Evolutionary conservation across 495 filamentous ascomycete genomes (phyloP).

Genomic region (Xylaria telfairii): DNA sequence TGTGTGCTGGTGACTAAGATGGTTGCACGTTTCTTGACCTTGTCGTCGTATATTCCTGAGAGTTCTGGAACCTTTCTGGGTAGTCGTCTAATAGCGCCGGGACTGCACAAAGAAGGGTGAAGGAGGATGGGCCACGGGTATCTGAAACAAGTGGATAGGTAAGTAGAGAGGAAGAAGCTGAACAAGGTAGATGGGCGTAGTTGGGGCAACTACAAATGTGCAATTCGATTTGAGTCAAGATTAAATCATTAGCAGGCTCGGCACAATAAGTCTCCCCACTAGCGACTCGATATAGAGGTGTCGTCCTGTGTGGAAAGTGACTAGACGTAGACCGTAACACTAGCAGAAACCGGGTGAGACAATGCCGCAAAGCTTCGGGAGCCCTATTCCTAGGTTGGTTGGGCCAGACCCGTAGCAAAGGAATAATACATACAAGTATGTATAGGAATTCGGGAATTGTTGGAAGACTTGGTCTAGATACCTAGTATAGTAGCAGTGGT

Average conservation of each 20-base stretch:
- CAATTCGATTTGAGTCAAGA: slow-evolving; percentile 11
- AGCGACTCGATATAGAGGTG: slow-evolving; percentile 11
- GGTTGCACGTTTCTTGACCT: slow-evolving; percentile 7
- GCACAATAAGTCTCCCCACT: neutral
- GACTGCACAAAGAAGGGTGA: slow-evolving; percentile 5
- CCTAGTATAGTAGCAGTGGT: neutral
- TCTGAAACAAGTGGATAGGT: neutral
- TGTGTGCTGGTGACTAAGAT: slow-evolving; percentile 9
- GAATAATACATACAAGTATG: too few relatives aligned
- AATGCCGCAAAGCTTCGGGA: slow-evolving; percentile 10
- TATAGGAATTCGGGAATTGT: too few relatives aligned
- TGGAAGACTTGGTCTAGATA: slow-evolving; percentile 11
- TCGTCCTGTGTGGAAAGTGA: neutral
- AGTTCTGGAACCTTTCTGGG: neutral
- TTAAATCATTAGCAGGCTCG: neutral
- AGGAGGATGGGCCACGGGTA: neutral
- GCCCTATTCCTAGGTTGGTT: slow-evolving; percentile 9
- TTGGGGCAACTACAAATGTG: slow-evolving; percentile 13
- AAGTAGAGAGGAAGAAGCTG: neutral
- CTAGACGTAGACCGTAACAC: slow-evolving; percentile 6
- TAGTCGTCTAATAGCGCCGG: slow-evolving; percentile 6
- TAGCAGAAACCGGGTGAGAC: neutral
- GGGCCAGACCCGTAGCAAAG: neutral
- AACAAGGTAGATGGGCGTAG: neutral
- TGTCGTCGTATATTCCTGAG: slow-evolving; percentile 12